These are phyloP conservation scores for Staphylotrichum longicolle DNA, from an alignment of 495 filamentous ascomycete genomes.

Conservation along the genomic window DNA sequence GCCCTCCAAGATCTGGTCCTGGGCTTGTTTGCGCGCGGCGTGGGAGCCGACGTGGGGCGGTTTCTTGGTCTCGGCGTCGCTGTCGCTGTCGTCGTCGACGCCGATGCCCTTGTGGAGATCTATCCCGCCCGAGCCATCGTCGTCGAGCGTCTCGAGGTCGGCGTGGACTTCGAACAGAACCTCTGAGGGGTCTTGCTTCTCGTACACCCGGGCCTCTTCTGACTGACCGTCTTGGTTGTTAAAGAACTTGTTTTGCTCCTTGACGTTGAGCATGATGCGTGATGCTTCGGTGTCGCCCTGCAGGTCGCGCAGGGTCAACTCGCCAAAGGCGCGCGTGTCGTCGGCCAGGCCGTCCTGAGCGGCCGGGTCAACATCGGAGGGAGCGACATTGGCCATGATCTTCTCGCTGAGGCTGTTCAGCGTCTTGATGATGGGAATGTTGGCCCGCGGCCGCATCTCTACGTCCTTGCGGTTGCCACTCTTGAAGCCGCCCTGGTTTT, in stretches of 20 bases:
- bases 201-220: slow-evolving; percentile 58
- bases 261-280: slow-evolving; percentile 80
- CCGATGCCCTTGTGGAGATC: slow-evolving; percentile 60
- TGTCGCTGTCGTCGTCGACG: slow-evolving; percentile 64
- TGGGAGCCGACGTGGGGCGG: slow-evolving; percentile 56
- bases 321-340: slow-evolving; percentile 71
- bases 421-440: slow-evolving; percentile 67
- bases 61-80: slow-evolving; percentile 53
- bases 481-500: slow-evolving; percentile 65
- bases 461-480: slow-evolving; percentile 81
- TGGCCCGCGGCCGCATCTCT: slow-evolving; percentile 72
- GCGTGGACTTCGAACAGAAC: slow-evolving; percentile 62
- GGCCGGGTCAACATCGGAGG: slow-evolving; percentile 62
- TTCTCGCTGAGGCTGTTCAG: slow-evolving; percentile 87
- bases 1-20: slow-evolving; percentile 54
- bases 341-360: slow-evolving; percentile 44
- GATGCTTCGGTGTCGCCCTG: slow-evolving; percentile 67
- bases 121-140: slow-evolving; percentile 47
- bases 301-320: slow-evolving; percentile 79
- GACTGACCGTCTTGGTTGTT: slow-evolving; percentile 54
- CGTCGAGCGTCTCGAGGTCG: slow-evolving; percentile 56
- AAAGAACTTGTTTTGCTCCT: slow-evolving; percentile 80
- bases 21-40: slow-evolving; percentile 52
- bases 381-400: slow-evolving; percentile 80
- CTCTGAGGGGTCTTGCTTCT: slow-evolving; percentile 63